These are phyloP conservation scores for Phaseolus lunatus DNA, from an alignment of 306 rosid genomes.

Conservation along the genomic window DNA sequence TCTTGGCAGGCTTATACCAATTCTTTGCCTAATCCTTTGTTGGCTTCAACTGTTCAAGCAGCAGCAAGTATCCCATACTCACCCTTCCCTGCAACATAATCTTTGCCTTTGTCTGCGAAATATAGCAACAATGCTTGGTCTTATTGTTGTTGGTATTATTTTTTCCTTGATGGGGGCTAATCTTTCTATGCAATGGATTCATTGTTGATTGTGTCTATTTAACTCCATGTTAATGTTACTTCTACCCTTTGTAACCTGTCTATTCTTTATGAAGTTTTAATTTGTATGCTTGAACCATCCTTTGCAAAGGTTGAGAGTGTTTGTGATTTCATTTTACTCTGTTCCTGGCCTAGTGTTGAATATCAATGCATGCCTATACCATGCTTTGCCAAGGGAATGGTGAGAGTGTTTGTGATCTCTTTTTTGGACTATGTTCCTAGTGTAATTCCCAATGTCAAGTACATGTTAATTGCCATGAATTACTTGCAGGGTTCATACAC, in stretches of 20 bases:
- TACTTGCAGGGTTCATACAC: neutral
- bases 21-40: too few species aligned
- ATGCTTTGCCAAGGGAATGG: neutral
- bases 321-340: neutral
- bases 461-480: neutral
- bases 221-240: neutral
- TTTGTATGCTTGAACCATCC: neutral
- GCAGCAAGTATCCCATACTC: too few species aligned
- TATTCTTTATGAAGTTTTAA: slow-evolving; percentile 3
- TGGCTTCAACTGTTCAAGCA: too few species aligned
- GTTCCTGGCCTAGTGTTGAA: neutral
- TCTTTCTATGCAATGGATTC: too few species aligned
- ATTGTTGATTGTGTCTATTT: neutral
- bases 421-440: neutral
- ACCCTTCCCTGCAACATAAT: too few species aligned
- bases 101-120: too few species aligned
- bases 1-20: too few species aligned
- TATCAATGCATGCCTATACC: neutral
- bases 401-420: too few species aligned
- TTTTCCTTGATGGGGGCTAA: too few species aligned
- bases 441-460: neutral
- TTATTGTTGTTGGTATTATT: too few species aligned
- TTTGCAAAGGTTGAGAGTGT: neutral
- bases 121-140: too few species aligned
- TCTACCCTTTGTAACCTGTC: slow-evolving; percentile 5